Evolutionary conservation across 176 grass and related monocot genomes (phyloP).

Genomic region (Oryza nivara): DNA sequence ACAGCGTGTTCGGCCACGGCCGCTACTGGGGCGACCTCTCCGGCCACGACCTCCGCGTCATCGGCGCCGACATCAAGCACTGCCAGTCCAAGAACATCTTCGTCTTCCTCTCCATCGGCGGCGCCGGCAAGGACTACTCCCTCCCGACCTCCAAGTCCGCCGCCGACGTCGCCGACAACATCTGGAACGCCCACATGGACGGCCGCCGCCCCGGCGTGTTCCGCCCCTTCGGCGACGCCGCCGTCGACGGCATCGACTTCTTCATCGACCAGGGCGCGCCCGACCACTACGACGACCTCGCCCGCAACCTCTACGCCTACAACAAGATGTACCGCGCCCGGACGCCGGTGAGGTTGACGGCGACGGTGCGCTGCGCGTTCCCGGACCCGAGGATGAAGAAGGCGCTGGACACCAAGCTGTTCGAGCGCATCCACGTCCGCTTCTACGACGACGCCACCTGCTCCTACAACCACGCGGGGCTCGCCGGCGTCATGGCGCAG

Average conservation of each 20-base stretch:
- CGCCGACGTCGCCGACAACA: conserved; percentile 23
- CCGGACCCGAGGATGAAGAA: conserved; percentile 30
- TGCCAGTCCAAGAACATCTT: conserved; percentile 15
- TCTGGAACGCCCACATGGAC: conserved; percentile 19
- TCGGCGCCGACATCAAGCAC: conserved; percentile 35
- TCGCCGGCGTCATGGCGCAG: not conserved
- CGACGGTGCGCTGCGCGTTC: conserved; percentile 58
- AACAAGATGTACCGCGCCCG: not conserved
- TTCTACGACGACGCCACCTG: conserved; percentile 66
- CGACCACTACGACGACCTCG: conserved; percentile 35
- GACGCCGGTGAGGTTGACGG: conserved; percentile 19
- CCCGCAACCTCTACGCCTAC: not conserved
- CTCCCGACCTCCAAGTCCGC: not conserved
- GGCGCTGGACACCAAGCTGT: conserved; percentile 51
- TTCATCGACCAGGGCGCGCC: not conserved
- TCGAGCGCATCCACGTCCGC: conserved; percentile 66
- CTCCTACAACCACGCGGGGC: conserved; percentile 9
- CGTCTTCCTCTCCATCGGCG: conserved; percentile 33
- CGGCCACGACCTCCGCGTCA: not conserved
- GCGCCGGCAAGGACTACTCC: conserved; percentile 10
- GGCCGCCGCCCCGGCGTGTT: conserved; percentile 3
- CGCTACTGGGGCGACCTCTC: conserved; percentile 27
- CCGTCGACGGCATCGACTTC: conserved; percentile 24
- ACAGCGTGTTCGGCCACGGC: conserved; percentile 20
- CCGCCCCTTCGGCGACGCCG: conserved; percentile 36